Evolutionary conservation across 768 basidiomycete species (phyloP).

Genomic region (Mycena epipterygia): DNA sequence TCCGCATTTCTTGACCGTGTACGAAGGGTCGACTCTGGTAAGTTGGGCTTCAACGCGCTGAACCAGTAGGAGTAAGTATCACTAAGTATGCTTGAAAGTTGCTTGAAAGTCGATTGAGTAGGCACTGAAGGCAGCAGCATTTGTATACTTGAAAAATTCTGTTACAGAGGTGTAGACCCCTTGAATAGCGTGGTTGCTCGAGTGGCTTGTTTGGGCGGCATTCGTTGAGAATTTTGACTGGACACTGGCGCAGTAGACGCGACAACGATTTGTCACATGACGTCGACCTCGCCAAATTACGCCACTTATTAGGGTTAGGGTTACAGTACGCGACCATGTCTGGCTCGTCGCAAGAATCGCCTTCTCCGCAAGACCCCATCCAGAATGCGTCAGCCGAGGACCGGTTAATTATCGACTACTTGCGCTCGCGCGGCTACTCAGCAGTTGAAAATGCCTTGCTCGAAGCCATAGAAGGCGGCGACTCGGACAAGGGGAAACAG

Average conservation of each 20-base stretch:
- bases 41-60: no score
- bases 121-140: no score
- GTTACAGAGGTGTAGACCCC: constrained; percentile 95
- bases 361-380: constrained; percentile 49
- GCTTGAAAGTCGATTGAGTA: no score
- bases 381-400: constrained; percentile 54
- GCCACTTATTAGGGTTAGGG: no score
- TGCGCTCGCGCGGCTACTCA: constrained; percentile 62
- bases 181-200: constrained; percentile 88
- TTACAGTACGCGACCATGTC: constrained; percentile 59
- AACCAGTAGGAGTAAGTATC: no score
- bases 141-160: constrained; percentile 99
- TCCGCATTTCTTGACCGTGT: constrained; percentile 99
- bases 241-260: constrained; percentile 38
- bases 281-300: no score
- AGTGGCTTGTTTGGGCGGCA: constrained; percentile 50
- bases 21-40: no score
- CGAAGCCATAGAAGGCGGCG: constrained; percentile 55
- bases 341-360: constrained; percentile 64
- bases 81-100: no score
- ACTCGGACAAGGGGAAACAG: constrained; percentile 58
- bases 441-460: constrained; percentile 64
- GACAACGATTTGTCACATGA: no score
- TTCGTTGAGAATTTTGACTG: constrained; percentile 12
- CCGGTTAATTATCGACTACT: constrained; percentile 61